These are phyloP conservation scores for Medicago ruthenica DNA, from an alignment of 306 rosid genomes.

Conservation along the genomic window DNA sequence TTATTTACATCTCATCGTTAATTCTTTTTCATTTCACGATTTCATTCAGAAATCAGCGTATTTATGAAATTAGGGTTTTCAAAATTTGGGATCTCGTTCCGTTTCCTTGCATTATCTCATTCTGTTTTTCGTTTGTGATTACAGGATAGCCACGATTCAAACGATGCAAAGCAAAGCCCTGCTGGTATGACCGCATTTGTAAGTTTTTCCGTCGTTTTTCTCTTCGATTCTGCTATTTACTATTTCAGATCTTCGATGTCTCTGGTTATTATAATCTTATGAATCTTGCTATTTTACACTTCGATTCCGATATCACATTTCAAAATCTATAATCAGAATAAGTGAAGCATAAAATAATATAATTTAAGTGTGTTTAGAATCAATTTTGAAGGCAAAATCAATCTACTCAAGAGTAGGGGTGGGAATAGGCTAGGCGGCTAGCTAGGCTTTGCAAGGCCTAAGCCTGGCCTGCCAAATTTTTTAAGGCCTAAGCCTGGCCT, in stretches of 20 bases:
- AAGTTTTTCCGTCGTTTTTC: no score
- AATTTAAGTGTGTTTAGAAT: no score
- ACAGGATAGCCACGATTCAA: constrained; percentile 85
- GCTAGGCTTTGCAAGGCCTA: no score
- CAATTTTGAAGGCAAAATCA: no score
- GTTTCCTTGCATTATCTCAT: constrained; percentile 6
- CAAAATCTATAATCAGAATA: not conserved
- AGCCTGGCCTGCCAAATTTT: no score
- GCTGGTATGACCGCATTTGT: constrained; percentile 98
- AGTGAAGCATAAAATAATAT: not conserved
- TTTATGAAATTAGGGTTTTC: constrained; percentile 21
- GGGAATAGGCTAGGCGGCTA: no score
- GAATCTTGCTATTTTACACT: not conserved
- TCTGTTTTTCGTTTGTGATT: constrained; percentile 16
- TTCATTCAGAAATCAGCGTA: not conserved
- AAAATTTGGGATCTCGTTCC: constrained; percentile 21
- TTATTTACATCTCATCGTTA: not conserved
- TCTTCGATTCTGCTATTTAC: not conserved
- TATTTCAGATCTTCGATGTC: constrained; percentile 7
- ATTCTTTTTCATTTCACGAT: not conserved
- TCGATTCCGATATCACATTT: not conserved
- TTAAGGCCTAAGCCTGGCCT: no score
- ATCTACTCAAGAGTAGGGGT: no score
- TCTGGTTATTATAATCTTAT: not conserved
- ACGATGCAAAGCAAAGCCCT: constrained; percentile 84